Evolutionary conservation across 306 rosid genomes (phyloP).

Genomic region (Rosa multiflora): DNA sequence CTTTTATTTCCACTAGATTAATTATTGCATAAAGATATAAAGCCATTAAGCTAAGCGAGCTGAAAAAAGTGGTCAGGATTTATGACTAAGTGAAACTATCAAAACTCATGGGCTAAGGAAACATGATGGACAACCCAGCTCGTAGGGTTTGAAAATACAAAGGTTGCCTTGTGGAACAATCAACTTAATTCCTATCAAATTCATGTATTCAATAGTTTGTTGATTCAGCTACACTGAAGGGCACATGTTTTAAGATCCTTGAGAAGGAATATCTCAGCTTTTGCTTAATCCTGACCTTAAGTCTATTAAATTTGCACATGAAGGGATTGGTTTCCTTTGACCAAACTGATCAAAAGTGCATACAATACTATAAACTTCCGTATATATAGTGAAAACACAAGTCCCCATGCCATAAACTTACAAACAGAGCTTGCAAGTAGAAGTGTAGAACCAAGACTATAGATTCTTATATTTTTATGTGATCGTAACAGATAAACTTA

Average conservation of each 20-base stretch:
- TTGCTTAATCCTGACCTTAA: constrained; percentile 14
- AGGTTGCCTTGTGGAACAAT: constrained; percentile 39
- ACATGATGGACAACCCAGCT: constrained; percentile 20
- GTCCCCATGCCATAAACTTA: neutral
- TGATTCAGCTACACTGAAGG: constrained; percentile 28
- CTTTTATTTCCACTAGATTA: neutral
- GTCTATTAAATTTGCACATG: neutral
- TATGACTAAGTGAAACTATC: neutral
- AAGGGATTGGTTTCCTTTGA: neutral
- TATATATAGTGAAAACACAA: neutral
- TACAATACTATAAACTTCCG: neutral
- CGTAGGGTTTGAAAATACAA: constrained; percentile 20
- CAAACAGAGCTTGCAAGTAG: neutral
- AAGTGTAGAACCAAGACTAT: neutral
- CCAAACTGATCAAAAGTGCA: neutral
- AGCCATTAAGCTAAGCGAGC: constrained; percentile 22
- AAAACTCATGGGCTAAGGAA: constrained; percentile 22
- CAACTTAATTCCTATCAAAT: constrained; percentile 17
- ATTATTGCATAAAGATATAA: constrained; percentile 4
- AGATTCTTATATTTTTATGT: too few species aligned
- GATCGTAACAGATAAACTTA: too few species aligned
- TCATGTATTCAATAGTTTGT: constrained; percentile 25
- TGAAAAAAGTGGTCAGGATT: neutral
- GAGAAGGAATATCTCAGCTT: neutral
- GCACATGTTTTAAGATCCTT: constrained; percentile 29